These are phyloP conservation scores for Postia placenta DNA, from an alignment of 768 basidiomycete species.

Conservation along the genomic window DNA sequence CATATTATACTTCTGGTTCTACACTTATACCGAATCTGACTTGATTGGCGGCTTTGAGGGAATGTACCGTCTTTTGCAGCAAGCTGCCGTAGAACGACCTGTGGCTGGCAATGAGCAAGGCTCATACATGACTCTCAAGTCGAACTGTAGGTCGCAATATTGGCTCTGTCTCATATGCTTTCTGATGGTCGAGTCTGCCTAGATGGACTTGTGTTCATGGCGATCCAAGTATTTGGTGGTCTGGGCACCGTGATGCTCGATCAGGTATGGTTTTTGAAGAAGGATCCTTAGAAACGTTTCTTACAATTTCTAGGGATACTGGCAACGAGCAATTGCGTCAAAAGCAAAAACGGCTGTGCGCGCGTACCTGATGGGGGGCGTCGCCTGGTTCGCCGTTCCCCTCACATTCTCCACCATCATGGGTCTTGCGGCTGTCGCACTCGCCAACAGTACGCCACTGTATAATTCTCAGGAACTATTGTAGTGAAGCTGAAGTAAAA, in stretches of 20 bases:
- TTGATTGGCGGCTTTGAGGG: conserved; percentile 31
- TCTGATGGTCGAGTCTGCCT: not conserved
- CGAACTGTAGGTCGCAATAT: conserved; percentile 14
- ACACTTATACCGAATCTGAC: conserved; percentile 24
- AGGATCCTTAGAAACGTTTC: not conserved
- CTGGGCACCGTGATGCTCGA: conserved; percentile 3
- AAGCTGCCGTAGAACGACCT: conserved; percentile 33
- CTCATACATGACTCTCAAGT: conserved; percentile 46
- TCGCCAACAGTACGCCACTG: conserved; percentile 9
- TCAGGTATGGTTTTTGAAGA: not conserved
- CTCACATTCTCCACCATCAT: conserved; percentile 29
- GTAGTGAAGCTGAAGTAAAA: too few species aligned
- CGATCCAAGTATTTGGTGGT: conserved; percentile 4
- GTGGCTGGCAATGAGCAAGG: conserved; percentile 40
- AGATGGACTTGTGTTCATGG: conserved; percentile 6
- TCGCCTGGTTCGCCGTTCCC: conserved; percentile 33
- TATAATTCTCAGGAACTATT: too few species aligned
- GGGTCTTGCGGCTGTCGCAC: conserved; percentile 23
- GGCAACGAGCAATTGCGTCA: conserved; percentile 29
- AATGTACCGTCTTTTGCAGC: conserved; percentile 36
- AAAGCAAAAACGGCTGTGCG: conserved; percentile 23
- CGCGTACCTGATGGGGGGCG: conserved; percentile 28
- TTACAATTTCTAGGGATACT: conserved; percentile 20
- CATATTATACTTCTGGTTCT: conserved; percentile 25
- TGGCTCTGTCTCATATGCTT: not conserved